A percentile compares a stretch with the other conserved stretches of the same genome.
Conservation (phyloP, 257 asterid species). For the Fraxinus quadrangulata region DNA sequence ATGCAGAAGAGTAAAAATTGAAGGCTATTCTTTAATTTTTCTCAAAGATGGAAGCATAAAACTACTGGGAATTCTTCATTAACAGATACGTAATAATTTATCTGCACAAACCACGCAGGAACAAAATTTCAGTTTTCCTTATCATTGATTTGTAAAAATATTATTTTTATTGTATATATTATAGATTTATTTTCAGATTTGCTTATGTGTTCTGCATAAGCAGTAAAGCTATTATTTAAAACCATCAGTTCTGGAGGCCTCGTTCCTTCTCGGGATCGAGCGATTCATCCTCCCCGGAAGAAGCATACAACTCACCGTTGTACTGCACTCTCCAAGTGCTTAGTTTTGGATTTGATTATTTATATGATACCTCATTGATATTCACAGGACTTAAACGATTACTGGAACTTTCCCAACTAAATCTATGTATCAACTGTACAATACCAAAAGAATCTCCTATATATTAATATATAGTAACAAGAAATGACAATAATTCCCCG, state of each 20-base stretch:
- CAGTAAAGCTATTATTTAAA: no score
- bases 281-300: neutral
- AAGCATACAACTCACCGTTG: neutral
- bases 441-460: slow-evolving; percentile 30
- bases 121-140: neutral
- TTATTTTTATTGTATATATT: neutral
- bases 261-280: neutral
- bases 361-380: no score
- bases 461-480: slow-evolving; percentile 22
- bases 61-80: neutral
- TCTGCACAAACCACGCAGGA: slow-evolving; percentile 25
- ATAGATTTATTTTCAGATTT: neutral
- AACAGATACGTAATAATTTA: neutral
- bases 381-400: no score
- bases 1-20: slow-evolving; percentile 1
- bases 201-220: neutral
- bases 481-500: neutral
- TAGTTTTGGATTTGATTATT: neutral
- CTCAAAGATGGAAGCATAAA: slow-evolving; percentile 9
- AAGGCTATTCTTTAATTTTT: slow-evolving; percentile 31
- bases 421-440: slow-evolving; percentile 36
- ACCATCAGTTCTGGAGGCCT: neutral
- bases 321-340: neutral
- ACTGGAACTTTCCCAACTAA: slow-evolving; percentile 7
- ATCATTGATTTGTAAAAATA: neutral